Evolutionary conservation across 2,329 filamentous ascomycete species (phyloP).

Genomic region (Alternaria solani): DNA sequence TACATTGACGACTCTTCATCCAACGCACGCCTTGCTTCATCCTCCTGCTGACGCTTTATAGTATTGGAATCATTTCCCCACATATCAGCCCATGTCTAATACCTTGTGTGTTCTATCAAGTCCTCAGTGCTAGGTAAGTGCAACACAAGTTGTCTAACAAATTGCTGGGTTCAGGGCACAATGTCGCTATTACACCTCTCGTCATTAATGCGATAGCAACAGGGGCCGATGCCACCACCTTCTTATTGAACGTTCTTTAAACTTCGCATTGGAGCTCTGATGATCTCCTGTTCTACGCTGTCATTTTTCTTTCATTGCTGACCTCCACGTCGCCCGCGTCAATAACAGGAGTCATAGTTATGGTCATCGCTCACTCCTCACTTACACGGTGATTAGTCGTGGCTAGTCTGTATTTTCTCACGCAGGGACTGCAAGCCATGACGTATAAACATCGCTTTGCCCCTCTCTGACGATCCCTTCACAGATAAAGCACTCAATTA

Average conservation of each 20-base stretch:
- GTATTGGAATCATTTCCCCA: background rate
- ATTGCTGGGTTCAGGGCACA: slow-evolving; percentile 3
- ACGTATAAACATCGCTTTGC: slow-evolving; percentile 3
- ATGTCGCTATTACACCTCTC: background rate
- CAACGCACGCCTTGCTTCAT: background rate
- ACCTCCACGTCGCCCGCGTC: background rate
- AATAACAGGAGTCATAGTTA: background rate
- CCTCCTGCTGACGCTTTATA: background rate
- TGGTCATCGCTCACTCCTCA: background rate
- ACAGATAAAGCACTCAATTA: background rate
- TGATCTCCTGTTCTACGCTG: background rate
- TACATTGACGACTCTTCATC: slow-evolving; percentile 5
- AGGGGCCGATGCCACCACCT: background rate
- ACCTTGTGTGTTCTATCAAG: background rate
- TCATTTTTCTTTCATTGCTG: background rate
- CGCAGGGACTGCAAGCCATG: background rate
- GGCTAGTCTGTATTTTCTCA: background rate
- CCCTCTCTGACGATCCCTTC: slow-evolving; percentile 5
- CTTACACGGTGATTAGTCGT: background rate
- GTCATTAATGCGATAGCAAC: background rate
- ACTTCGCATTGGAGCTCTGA: background rate
- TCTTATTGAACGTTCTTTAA: background rate
- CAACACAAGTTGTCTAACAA: background rate
- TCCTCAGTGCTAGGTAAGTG: slow-evolving; percentile 1
- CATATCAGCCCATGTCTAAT: background rate